Percentiles rank a stretch among this genome's conserved stretches.
phyloP scores from a whole-genome alignment of 176 grass and related monocot genomes.

The Puccinellia tenuiflora region DNA sequence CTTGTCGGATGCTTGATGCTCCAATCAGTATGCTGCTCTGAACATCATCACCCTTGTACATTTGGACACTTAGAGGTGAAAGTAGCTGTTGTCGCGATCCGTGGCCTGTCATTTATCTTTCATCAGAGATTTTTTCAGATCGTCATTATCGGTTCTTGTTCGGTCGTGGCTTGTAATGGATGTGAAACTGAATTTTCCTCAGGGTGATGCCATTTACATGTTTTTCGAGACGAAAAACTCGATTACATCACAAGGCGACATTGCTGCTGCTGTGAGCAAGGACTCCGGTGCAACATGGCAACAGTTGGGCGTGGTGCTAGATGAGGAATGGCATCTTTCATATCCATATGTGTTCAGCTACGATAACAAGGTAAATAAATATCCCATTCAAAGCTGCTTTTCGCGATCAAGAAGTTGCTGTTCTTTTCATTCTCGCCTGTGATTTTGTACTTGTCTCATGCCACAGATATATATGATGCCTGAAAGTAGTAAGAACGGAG shows the following conservation, averaged over 20 bases:
- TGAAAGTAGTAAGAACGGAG: constrained; percentile 77
- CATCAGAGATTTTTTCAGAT: not conserved
- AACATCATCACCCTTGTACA: not conserved
- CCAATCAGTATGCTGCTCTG: not conserved
- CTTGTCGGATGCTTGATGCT: no score
- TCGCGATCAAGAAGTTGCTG: not conserved
- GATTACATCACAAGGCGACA: constrained; percentile 65
- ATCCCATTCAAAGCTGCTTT: not conserved
- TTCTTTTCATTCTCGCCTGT: not conserved
- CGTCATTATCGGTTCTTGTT: not conserved
- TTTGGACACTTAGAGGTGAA: not conserved
- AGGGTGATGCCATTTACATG: constrained; percentile 72
- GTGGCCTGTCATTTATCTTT: not conserved
- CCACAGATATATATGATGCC: constrained; percentile 87
- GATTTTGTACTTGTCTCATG: not conserved
- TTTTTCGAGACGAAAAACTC: constrained; percentile 88
- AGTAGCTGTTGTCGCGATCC: not conserved
- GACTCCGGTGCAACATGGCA: constrained; percentile 70
- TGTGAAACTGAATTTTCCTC: constrained; percentile 3
- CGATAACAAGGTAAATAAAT: constrained; percentile 54
- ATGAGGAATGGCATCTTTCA: constrained; percentile 94
- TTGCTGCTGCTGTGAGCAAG: constrained; percentile 84
- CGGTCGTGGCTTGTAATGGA: not conserved
- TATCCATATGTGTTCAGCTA: constrained; percentile 77
- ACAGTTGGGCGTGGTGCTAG: constrained; percentile 65